Conservation (phyloP, 345 rosid genomes). For the Gossypium longicalyx region DNA sequence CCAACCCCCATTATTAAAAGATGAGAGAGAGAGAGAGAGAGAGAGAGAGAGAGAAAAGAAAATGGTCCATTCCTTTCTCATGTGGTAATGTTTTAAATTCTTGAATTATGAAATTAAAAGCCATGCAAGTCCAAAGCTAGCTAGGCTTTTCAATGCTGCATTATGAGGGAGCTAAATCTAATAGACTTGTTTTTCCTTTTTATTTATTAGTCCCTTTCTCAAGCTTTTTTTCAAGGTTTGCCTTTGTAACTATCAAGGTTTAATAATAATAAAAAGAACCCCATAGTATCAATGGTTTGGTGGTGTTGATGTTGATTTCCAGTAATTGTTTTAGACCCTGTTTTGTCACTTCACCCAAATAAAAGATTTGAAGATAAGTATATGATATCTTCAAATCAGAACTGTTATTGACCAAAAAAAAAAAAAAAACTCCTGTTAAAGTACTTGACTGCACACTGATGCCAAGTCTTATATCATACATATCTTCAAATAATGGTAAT, state of each 20-base stretch:
- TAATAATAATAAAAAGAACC: not conserved
- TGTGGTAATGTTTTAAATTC: constrained; percentile 11
- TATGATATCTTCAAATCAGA: too few species aligned
- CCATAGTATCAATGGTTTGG: constrained; percentile 19
- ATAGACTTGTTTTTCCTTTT: not conserved
- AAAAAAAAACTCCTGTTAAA: not conserved
- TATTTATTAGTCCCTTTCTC: constrained; percentile 8
- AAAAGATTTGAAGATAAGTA: not conserved
- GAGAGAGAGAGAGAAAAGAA: not conserved
- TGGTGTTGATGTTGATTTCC: constrained; percentile 15
- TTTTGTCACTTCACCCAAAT: not conserved
- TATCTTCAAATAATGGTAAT: not conserved
- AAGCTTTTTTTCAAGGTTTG: constrained; percentile 4
- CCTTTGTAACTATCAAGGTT: constrained; percentile 14
- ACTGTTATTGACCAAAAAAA: too few species aligned
- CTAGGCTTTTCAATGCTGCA: constrained; percentile 10
- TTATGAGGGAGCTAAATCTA: constrained; percentile 6
- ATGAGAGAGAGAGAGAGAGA: constrained; percentile 10
- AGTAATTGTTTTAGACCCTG: not conserved
- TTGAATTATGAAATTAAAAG: not conserved
- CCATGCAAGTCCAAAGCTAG: not conserved
- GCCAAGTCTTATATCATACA: not conserved
- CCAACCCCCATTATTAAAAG: constrained; percentile 36
- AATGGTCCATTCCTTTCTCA: constrained; percentile 37
- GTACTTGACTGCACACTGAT: not conserved